These are phyloP conservation scores for Penicillium canariense DNA, from an alignment of 495 filamentous ascomycete species.

Conservation along the genomic window DNA sequence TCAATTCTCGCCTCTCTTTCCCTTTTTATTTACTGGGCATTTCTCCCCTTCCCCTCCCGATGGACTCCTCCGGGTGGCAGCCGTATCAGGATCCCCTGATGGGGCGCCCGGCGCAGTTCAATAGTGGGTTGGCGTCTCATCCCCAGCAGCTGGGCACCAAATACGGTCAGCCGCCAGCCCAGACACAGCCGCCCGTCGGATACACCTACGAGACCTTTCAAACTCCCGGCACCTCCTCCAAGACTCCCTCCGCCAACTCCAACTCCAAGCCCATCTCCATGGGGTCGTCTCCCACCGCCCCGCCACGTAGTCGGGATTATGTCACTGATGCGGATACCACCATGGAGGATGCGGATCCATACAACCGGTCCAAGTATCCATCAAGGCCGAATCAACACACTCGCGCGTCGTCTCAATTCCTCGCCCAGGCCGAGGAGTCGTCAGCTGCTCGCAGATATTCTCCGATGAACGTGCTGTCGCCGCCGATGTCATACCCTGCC, in stretches of 20 bases:
- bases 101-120: constrained; percentile 44
- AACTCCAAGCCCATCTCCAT: constrained; percentile 54
- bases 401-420: constrained; percentile 60
- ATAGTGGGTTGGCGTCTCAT: constrained; percentile 40
- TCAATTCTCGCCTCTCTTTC: constrained; percentile 10
- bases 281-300: constrained; percentile 62
- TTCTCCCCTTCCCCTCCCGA: constrained; percentile 14
- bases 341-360: constrained; percentile 91
- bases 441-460: constrained; percentile 89
- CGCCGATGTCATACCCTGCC: constrained; percentile 55
- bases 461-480: constrained; percentile 81
- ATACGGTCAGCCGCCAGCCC: constrained; percentile 48
- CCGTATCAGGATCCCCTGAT: constrained; percentile 48
- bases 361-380: constrained; percentile 75
- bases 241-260: constrained; percentile 49
- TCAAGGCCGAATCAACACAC: constrained; percentile 66
- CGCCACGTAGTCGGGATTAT: constrained; percentile 66
- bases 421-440: constrained; percentile 67
- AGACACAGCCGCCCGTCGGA: constrained; percentile 59
- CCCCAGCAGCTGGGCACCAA: constrained; percentile 41
- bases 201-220: constrained; percentile 77
- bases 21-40: not conserved
- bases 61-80: constrained; percentile 54
- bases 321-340: constrained; percentile 73
- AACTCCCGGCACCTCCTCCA: constrained; percentile 40